phyloP scores from a whole-genome alignment of 441 rosid genomes.

The Gossypium lobatum region DNA sequence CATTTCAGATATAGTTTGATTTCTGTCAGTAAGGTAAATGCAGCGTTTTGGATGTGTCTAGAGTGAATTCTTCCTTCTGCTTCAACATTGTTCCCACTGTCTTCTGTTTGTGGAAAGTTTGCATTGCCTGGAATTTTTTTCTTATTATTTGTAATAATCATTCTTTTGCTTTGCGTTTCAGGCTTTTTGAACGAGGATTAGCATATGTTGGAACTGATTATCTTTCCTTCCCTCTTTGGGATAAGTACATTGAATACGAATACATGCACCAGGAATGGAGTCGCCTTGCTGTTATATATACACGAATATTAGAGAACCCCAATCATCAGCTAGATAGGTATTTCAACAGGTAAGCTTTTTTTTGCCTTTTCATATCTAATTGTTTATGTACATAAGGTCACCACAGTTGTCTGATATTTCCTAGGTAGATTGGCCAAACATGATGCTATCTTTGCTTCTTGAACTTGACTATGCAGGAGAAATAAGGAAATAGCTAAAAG shows the following conservation, averaged over 20 bases:
- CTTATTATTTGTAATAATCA: conserved; percentile 12
- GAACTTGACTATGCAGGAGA: not conserved
- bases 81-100: conserved; percentile 33
- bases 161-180: conserved; percentile 31
- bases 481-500: not conserved
- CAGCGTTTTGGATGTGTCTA: conserved; percentile 73
- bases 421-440: not conserved
- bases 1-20: conserved; percentile 56
- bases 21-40: conserved; percentile 93
- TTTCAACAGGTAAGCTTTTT: conserved; percentile 45
- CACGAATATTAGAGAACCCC: conserved; percentile 81
- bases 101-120: conserved; percentile 26
- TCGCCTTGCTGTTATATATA: conserved; percentile 66
- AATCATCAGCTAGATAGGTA: conserved; percentile 81
- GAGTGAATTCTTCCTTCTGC: conserved; percentile 69
- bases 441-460: not conserved
- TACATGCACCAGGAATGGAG: conserved; percentile 88
- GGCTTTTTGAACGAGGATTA: conserved; percentile 90
- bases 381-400: not conserved
- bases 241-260: conserved; percentile 87
- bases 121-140: conserved; percentile 19
- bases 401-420: not conserved
- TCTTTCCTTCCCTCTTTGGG: conserved; percentile 78
- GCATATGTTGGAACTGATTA: conserved; percentile 95
- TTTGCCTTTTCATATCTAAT: not conserved